Conservation (phyloP, 2,329 filamentous ascomycete genomes). For the Tolypocladium pustulatum region DNA sequence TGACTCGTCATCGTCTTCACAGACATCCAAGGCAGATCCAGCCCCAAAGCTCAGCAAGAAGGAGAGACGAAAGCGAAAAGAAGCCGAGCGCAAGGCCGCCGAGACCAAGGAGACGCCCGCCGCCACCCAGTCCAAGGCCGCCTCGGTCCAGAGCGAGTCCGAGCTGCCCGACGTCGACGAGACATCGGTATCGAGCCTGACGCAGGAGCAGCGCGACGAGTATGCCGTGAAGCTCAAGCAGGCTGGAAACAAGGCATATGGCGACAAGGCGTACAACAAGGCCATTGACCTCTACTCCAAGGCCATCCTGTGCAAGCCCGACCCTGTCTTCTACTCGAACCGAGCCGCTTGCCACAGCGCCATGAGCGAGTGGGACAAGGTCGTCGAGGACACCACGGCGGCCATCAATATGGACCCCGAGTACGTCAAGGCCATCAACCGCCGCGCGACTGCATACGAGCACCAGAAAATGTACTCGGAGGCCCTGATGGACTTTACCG, state of each 20-base stretch:
- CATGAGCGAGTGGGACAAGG: slow-evolving; percentile 85
- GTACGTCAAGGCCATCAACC: slow-evolving; percentile 96
- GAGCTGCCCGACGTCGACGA: slow-evolving; percentile 61
- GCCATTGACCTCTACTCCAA: slow-evolving; percentile 94
- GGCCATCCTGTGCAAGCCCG: slow-evolving; percentile 92
- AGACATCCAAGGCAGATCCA: slow-evolving; percentile 35
- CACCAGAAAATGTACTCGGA: slow-evolving; percentile 85
- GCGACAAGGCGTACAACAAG: slow-evolving; percentile 82
- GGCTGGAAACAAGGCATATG: slow-evolving; percentile 92
- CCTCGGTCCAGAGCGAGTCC: slow-evolving; percentile 47
- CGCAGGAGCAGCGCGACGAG: slow-evolving; percentile 63
- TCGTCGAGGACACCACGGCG: slow-evolving; percentile 92
- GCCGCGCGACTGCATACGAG: slow-evolving; percentile 93
- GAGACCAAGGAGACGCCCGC: slow-evolving; percentile 27
- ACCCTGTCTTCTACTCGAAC: slow-evolving; percentile 98
- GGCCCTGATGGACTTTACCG: slow-evolving; percentile 92
- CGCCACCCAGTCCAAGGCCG: slow-evolving; percentile 34
- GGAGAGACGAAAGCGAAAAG: slow-evolving; percentile 80
- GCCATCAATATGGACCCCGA: slow-evolving; percentile 88
- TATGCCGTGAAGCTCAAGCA: slow-evolving; percentile 90
- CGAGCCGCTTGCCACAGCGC: slow-evolving; percentile 96
- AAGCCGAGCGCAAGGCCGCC: slow-evolving; percentile 52
- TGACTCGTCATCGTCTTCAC: not conserved
- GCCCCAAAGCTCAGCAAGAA: slow-evolving; percentile 77
- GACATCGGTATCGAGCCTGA: slow-evolving; percentile 38